Evolutionary conservation across 257 asterid genomes (phyloP), one percentile per base, ranked within the genome.

Genomic region (Solanum pinnatisectum): DNA sequence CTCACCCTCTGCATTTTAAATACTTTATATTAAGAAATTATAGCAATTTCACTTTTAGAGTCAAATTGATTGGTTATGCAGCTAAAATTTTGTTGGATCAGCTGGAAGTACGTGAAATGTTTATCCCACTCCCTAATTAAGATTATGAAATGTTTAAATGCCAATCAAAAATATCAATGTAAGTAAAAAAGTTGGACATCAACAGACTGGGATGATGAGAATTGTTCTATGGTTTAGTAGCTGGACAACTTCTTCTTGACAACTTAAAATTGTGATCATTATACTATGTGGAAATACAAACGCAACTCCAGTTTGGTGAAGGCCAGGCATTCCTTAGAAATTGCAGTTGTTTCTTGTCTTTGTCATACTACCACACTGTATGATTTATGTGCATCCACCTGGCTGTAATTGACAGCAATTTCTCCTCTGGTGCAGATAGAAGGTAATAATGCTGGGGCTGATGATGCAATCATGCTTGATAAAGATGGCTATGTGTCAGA

Each of bases 391-490:
- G 67, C 65, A 44, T 79, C 35, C 85, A 46, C 44, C 86, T 82
- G 70, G 12, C 20, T 82, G 30, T 82, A 49, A 49, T 32, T 82
- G 44, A 49, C 42, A 46, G 36, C 40, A 23, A 23, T 87, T 10
- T 65, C 63, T 81, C 14, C 1, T 81, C 8, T 91, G 71, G 79
- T 90, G 91, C 96, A 96, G 99, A 94, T 96, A 89, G 98, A 96
- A 95, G 99, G 98, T 84, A 96, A 96, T 88, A 96, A 96, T 68
- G 92, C 96, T 36, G 88, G 87, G 60, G 99, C 99, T 84, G 98
- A 93, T 93, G 99, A 96, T 90, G 99, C 99, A 49, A 92, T 96
- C 92, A 95, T 96, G 99, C 96, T 96, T 30, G 99, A 96, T 74
- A 94, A 94, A 89, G 99, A 94, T 92, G 98, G 99, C 44, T 96